Base-by-base conservation (phyloP, 805 yeast genomes). In the Starmera dryadoides region DNA sequence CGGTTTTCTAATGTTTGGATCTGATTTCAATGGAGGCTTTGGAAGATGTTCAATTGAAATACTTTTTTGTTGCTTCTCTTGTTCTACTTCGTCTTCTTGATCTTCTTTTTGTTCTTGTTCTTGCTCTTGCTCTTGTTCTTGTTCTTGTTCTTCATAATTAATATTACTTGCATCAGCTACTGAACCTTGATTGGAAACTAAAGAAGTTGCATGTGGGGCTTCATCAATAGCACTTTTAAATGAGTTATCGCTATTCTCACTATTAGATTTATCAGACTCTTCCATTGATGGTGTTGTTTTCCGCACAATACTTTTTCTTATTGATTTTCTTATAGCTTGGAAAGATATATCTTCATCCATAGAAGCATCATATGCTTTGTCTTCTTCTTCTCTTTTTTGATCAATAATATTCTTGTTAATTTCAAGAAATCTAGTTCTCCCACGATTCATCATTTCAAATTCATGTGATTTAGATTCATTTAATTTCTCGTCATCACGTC, bases 291-390 rank as follows among this genome's bases (percentile, higher is more conserved):
- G 33, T 22, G 37, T 42, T 10, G 45, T 38, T 33, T 62, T 66
- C 23, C 60, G 63, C 0, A 72, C 67, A 7, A 68, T 61, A 38
- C 73, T 68, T 42, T 68, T 71, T 22, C 74, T 48, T 8, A 71
- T 68, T 2, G 73, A 69, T 5, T 64, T 61, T 42, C 69, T 63
- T n/a, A 70, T 70, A 0, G 72, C 72, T 42, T 68, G 70, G 43
- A 70, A 69, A 7, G 75, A 71, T 12, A 38, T 46, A 38, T 63
- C 65, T 33, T 68, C 71, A 31, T 31, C 33, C 11, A 42, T 38
- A 6, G 55, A 48, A 9, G 49, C 47, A 23, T 49, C 50, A 19
- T 46, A 40, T 11, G 46, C 45, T 6, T 21, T 39, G 12, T 41
- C 34, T 8, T 46, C 40, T 4, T 42, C 34, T 21, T 35, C 29